Evolutionary conservation across 1,284 basidiomycete genomes (phyloP), one percentile per base, ranked within the genome.

Genomic region (Naganishia liquefaciens): DNA sequence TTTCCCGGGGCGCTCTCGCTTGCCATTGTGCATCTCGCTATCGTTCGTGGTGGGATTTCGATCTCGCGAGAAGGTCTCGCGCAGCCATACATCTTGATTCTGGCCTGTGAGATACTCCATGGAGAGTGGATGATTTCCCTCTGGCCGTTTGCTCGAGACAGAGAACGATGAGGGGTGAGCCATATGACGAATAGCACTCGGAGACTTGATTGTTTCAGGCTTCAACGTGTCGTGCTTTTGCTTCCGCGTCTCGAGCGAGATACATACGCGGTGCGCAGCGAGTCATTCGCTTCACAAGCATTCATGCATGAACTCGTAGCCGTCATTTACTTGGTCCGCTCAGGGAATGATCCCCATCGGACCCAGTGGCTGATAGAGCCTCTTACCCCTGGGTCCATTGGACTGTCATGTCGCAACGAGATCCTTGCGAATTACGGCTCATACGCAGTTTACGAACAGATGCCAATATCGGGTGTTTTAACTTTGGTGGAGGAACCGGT

Each of bases 51-150:
- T 15, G 23, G 13, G 30, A 15, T 46, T 50, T 7, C 46, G 57
- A 40, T 60, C 50, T 15, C 23, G n/a, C 33, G 46, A 46, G 43
- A 60, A 60, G 7, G 57, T 15, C 46, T 50, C 33, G 15, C 37
- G 57, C 3, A 60, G 33, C 57, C 57, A 60, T 25, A 3, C 11
- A 37, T 60, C 57, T n/a, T 60, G 57, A 19, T 49, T 60, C 44
- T 50, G 30, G 7, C 57, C 46, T 27, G 46, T 60, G n/a, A 60
- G 47, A 23, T 60, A 60, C n/a, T 60, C 46, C 57, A 60, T 60
- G 33, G 30, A 17, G 17, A 42, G 39, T 27, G 10, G 1, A 6
- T 27, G 15, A 25, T 25, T 11, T 15, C 11, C 7, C 19, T 17
- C 6, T 17, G 23, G 11, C 7, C 39, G 21, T 23, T 10, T 5